Percentiles rank a stretch among this genome's conserved stretches.
Evolutionary conservation across 768 basidiomycete species (phyloP).

Genomic region (Zangia roseola): DNA sequence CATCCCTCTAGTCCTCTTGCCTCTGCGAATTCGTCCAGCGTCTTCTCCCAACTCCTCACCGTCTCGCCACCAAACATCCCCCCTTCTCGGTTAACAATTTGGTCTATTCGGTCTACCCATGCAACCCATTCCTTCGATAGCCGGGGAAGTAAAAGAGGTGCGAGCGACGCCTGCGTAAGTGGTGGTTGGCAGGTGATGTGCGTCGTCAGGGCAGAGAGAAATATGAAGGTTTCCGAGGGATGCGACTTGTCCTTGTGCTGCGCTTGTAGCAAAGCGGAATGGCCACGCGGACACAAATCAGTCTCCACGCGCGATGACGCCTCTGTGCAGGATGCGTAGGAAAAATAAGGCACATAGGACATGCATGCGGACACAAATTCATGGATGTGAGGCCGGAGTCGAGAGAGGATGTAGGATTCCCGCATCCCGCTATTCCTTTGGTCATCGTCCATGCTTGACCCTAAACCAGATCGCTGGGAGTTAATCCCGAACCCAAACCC

Average conservation of each 20-base stretch:
- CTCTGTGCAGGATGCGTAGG: slow-evolving; percentile 44
- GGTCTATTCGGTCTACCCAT: slow-evolving; percentile 72
- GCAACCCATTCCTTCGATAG: slow-evolving; percentile 73
- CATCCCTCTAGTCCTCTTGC: slow-evolving; percentile 44
- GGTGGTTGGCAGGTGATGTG: slow-evolving; percentile 69
- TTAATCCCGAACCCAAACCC: slow-evolving; percentile 29
- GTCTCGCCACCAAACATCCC: slow-evolving; percentile 80
- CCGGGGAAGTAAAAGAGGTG: slow-evolving; percentile 58
- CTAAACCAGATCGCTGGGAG: slow-evolving; percentile 31
- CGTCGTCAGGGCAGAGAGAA: slow-evolving; percentile 65
- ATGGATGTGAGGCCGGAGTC: slow-evolving; percentile 69
- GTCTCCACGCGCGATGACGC: slow-evolving; percentile 16
- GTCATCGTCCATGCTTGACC: slow-evolving; percentile 28
- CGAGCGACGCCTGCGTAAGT: slow-evolving; percentile 58
- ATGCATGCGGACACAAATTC: slow-evolving; percentile 77
- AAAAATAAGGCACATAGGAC: slow-evolving; percentile 86
- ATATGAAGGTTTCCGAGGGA: slow-evolving; percentile 71
- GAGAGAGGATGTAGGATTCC: slow-evolving; percentile 73
- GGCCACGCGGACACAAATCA: slow-evolving; percentile 36
- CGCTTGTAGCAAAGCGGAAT: slow-evolving; percentile 44
- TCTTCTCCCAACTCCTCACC: slow-evolving; percentile 66
- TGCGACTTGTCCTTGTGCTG: slow-evolving; percentile 65
- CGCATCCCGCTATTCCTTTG: slow-evolving; percentile 56
- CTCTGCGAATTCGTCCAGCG: slow-evolving; percentile 64
- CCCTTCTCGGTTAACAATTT: slow-evolving; percentile 65